Evolutionary conservation across 2,329 filamentous ascomycete species (phyloP).

Genomic region (Alternaria sp.): DNA sequence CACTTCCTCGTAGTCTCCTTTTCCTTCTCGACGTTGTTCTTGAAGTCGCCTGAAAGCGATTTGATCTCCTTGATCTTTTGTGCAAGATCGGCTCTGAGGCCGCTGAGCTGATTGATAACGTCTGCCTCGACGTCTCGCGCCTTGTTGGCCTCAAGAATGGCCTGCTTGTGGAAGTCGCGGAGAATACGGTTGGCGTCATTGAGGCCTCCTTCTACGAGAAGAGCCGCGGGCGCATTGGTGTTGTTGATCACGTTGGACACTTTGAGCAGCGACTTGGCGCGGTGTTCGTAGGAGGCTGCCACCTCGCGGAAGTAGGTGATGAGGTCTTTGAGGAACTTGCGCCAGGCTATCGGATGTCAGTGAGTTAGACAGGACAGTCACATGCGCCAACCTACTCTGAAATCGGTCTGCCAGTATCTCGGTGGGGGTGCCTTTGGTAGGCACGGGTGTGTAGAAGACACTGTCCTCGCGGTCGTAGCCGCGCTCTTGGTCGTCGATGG

Average conservation of each 20-base stretch:
- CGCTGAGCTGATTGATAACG: conserved; percentile 85
- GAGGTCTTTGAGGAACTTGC: conserved; percentile 92
- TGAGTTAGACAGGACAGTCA: not conserved
- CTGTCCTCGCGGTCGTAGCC: conserved; percentile 73
- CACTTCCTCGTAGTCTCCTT: conserved; percentile 84
- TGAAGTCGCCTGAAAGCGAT: conserved; percentile 90
- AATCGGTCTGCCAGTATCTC: conserved; percentile 88
- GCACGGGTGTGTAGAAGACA: conserved; percentile 88
- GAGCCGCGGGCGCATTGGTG: conserved; percentile 74
- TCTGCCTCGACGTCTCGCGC: conserved; percentile 90
- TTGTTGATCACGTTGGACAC: conserved; percentile 86
- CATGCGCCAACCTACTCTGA: conserved; percentile 68
- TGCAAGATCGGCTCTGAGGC: conserved; percentile 84
- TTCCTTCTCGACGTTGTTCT: conserved; percentile 95
- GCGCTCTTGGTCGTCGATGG: conserved; percentile 75
- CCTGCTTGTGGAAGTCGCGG: conserved; percentile 81
- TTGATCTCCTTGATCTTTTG: conserved; percentile 99
- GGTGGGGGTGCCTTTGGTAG: conserved; percentile 85
- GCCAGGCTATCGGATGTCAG: conserved; percentile 74
- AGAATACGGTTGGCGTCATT: conserved; percentile 85
- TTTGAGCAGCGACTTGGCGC: conserved; percentile 82
- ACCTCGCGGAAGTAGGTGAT: conserved; percentile 95
- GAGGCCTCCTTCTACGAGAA: conserved; percentile 83
- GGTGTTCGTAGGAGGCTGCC: conserved; percentile 85
- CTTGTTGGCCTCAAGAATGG: conserved; percentile 83